A percentile compares a stretch with the other conserved stretches of the same genome.
Evolutionary conservation across 2,329 filamentous ascomycete species (phyloP).

Genomic region (Endoconidiophora laricicola): DNA sequence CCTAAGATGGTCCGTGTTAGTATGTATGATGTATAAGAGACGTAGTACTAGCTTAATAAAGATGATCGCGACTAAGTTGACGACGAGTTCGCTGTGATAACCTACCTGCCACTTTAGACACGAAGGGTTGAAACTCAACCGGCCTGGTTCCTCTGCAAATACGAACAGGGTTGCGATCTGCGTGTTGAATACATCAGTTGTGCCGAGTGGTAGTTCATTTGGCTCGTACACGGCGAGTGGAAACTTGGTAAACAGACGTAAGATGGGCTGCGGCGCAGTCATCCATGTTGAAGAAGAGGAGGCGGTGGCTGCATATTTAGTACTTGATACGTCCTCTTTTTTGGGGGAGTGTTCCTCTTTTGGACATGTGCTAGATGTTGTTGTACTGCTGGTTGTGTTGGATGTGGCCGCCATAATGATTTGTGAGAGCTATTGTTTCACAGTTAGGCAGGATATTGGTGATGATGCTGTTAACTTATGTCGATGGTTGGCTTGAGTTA

Average conservation of each 20-base stretch:
- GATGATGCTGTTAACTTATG: no score
- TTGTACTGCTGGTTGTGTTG: no score
- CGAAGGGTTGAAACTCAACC: conserved; percentile 74
- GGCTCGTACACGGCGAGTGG: conserved; percentile 60
- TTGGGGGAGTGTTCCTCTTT: no score
- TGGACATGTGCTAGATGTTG: no score
- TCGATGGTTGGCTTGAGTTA: no score
- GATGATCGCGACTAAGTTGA: neutral
- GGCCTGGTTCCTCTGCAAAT: conserved; percentile 49
- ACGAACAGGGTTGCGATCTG: conserved; percentile 49
- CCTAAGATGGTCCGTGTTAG: conserved; percentile 29
- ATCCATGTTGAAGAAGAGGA: conserved; percentile 23
- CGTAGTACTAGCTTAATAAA: neutral
- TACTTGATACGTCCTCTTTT: no score
- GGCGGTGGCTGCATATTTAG: no score
- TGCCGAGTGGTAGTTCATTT: conserved; percentile 55
- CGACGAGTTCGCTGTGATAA: conserved; percentile 9
- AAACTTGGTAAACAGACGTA: conserved; percentile 68
- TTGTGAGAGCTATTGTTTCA: no score
- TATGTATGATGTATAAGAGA: neutral
- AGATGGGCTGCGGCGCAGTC: conserved; percentile 56
- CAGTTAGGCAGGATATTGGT: no score
- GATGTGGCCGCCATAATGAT: no score
- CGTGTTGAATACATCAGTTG: conserved; percentile 23
- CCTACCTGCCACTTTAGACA: conserved; percentile 94